Conservation (phyloP, 169 alveolate genomes). For the Eimeria praecox region DNA sequence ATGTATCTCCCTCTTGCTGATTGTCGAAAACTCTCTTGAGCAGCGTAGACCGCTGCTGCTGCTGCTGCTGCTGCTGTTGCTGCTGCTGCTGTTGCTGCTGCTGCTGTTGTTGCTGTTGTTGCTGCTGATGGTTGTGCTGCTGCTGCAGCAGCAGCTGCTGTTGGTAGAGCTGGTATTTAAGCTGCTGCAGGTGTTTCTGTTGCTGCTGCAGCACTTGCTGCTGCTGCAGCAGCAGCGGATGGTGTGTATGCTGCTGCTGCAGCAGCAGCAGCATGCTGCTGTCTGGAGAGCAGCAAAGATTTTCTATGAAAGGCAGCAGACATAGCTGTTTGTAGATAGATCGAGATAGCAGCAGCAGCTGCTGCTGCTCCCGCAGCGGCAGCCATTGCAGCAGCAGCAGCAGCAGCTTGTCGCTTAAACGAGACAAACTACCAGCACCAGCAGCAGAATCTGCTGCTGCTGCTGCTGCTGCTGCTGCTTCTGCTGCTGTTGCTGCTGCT, state of each 20-base stretch:
- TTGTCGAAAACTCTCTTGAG: not conserved
- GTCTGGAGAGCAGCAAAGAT: slow-evolving; percentile 4
- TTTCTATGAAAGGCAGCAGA: not conserved
- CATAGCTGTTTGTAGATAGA: slow-evolving; percentile 37
- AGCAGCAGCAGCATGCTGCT: slow-evolving; percentile 20
- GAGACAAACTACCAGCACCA: not conserved
- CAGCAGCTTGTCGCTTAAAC: not conserved
- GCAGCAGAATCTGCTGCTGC: not conserved
- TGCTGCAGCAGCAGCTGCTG: not conserved
- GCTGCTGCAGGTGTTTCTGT: slow-evolving; percentile 31
- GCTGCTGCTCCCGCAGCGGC: slow-evolving; percentile 13
- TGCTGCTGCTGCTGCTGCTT: slow-evolving; percentile 35
- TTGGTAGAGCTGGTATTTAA: slow-evolving; percentile 20
- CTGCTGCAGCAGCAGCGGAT: slow-evolving; percentile 49
- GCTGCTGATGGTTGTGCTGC: slow-evolving; percentile 3
- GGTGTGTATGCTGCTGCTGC: not conserved
- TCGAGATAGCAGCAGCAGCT: slow-evolving; percentile 49
- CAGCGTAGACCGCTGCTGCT: not conserved
- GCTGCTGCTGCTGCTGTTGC: slow-evolving; percentile 32
- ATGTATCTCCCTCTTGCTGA: not conserved
- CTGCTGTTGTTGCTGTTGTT: slow-evolving; percentile 11
- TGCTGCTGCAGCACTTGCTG: not conserved
- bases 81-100: slow-evolving; percentile 30
- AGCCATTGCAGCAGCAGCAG: slow-evolving; percentile 4
- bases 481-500: not conserved